Evolutionary conservation across 805 yeast species (phyloP), one percentile per base, ranked within the genome.

Genomic region (Candida hispaniensis): DNA sequence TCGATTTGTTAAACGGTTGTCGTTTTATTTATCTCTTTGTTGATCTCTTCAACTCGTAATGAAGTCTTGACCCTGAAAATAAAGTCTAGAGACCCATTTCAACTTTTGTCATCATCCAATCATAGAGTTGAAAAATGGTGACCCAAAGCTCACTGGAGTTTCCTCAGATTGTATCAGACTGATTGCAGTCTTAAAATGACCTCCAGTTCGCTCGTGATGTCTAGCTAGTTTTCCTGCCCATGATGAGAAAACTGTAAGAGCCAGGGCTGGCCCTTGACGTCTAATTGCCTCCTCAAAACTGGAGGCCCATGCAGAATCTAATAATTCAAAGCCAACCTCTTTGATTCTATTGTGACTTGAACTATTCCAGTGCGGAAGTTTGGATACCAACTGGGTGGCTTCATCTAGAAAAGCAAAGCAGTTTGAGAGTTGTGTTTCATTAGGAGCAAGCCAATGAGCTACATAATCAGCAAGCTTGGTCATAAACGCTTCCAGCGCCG

Each of bases 391-490:
- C 28, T 59, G 55, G 1, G 82, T 69, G 30, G 81, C 69, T 36
- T 63, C 66, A 50, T 75, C 73, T 33, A 82, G 63, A 47, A 79
- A 79, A 30, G 62, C 66, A 29, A 83, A 60, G 2, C 82, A 66
- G 30, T 62, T 62, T 15, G 66, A 52, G 11, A 70, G 56, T 47
- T 71, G 71, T 14, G 60, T 42, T 48, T 76, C 82, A 34, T 69
- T 64, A 2, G 88, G 88, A 13, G 91, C 85, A 41, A 82, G 59
- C 46, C 75, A 77, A 46, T 69, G 71, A 40, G 77, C 60, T 4
- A 80, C 74, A 51, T 76, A 81, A 54, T 82, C 94, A 11, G 79
- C 71, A 36, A 83, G 59, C 14, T 81, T 73, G 42, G 66, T 63
- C 41, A 79, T 66, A 46, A 82, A 80, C 45, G 79, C 91, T 40